Percentiles rank a stretch among this genome's conserved stretches.
Conservation (phyloP, 129 eudicot species). For the Gnaphalium uliginosum region DNA sequence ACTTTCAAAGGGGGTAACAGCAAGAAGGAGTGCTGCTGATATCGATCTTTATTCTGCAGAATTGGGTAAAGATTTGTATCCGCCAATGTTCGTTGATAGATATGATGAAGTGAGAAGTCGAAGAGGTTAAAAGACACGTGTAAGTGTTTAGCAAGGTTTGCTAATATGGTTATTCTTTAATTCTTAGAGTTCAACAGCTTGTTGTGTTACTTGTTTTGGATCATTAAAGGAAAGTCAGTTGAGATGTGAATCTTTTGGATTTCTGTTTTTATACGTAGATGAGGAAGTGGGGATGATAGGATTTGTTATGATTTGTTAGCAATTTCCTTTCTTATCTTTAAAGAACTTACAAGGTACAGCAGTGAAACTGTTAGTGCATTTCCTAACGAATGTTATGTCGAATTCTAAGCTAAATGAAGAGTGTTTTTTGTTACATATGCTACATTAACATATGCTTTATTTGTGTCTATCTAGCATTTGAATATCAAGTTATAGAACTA, state of each 20-base stretch:
- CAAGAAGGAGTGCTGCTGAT: conserved; percentile 70
- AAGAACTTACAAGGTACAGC: conserved; percentile 31
- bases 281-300: conserved; percentile 37
- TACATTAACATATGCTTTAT: conserved; percentile 5
- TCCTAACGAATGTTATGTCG: conserved; percentile 21
- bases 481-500: conserved; percentile 8
- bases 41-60: conserved; percentile 56
- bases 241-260: conserved; percentile 39
- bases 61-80: conserved; percentile 65
- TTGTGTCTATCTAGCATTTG: background rate
- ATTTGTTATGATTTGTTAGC: conserved; percentile 26
- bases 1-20: conserved; percentile 50
- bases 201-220: conserved; percentile 49
- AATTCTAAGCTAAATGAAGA: conserved; percentile 19
- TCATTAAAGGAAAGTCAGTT: conserved; percentile 37
- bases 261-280: conserved; percentile 38
- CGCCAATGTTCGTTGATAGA: conserved; percentile 43
- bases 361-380: conserved; percentile 31
- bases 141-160: conserved; percentile 14
- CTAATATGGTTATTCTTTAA: conserved; percentile 16
- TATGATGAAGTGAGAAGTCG: conserved; percentile 39
- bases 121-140: conserved; percentile 15
- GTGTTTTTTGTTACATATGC: background rate
- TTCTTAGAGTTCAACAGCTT: conserved; percentile 65
- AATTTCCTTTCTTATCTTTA: conserved; percentile 29